phyloP scores from a whole-genome alignment of 345 rosid genomes.

The Eucalyptus pumila region DNA sequence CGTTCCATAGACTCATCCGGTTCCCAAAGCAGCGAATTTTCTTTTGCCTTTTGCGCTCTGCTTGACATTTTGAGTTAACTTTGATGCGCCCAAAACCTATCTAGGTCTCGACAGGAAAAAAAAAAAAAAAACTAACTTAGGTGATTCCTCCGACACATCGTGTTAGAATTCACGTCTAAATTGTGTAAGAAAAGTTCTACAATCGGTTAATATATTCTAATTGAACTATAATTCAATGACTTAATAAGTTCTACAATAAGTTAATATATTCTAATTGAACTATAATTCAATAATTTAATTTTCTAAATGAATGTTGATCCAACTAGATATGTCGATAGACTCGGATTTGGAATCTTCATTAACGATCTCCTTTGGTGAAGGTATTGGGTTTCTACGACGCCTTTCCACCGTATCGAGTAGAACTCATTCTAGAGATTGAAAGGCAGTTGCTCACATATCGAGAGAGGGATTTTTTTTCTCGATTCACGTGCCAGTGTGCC shows the following conservation, averaged over 20 bases:
- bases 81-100: not conserved
- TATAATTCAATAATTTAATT: not conserved
- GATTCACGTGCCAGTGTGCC: not conserved
- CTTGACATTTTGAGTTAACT: not conserved
- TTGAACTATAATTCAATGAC: too few species aligned
- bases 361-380: not conserved
- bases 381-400: rapidly evolving
- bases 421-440: not conserved
- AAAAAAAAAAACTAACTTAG: not conserved
- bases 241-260: too few species aligned
- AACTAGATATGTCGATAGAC: rapidly evolving
- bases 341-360: not conserved
- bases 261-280: not conserved
- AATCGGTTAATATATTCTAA: too few species aligned
- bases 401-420: rapidly evolving
- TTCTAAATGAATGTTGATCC: not conserved
- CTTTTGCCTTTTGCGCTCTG: not conserved
- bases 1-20: not conserved
- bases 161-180: not conserved
- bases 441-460: not conserved
- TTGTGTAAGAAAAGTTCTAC: not conserved
- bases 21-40: not conserved
- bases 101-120: not conserved
- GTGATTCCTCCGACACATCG: not conserved
- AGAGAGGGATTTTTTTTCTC: not conserved